phyloP scores from a whole-genome alignment of 1,284 basidiomycete species.

The Cryptococcus sp. region DNA sequence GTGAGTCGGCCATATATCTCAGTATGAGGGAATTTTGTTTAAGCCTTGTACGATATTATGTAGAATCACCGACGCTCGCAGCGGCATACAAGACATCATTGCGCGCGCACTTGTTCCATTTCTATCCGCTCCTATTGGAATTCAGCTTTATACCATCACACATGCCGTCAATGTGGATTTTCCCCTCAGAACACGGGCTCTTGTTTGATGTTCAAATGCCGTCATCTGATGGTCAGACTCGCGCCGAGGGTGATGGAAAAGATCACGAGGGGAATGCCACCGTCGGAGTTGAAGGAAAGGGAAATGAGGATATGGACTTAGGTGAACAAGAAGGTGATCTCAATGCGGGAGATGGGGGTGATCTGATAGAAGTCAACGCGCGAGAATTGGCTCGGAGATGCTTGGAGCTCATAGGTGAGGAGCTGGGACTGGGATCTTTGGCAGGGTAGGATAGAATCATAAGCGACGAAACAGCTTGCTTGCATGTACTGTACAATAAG shows the following conservation, averaged over 20 bases:
- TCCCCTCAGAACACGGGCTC: slow-evolving; percentile 37
- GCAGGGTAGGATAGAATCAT: no score
- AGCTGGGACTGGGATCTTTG: slow-evolving; percentile 33
- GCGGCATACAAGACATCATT: slow-evolving; percentile 63
- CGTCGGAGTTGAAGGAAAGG: neutral
- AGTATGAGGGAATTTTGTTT: neutral
- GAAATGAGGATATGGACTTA: slow-evolving; percentile 16
- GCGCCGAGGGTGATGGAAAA: slow-evolving; percentile 11
- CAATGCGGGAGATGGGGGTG: slow-evolving; percentile 44
- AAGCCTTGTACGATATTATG: neutral
- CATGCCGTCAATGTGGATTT: slow-evolving; percentile 68
- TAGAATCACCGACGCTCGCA: slow-evolving; percentile 57
- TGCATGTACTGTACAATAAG: no score
- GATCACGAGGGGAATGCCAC: neutral
- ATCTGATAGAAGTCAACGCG: slow-evolving; percentile 63
- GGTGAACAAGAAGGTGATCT: slow-evolving; percentile 17
- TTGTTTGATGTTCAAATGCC: slow-evolving; percentile 22
- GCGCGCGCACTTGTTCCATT: slow-evolving; percentile 78
- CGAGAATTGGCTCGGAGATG: slow-evolving; percentile 67
- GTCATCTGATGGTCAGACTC: neutral
- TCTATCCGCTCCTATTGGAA: slow-evolving; percentile 75
- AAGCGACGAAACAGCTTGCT: no score
- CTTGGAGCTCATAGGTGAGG: slow-evolving; percentile 69
- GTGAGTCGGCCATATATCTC: slow-evolving; percentile 2
- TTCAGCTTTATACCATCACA: slow-evolving; percentile 69